phyloP scores from a whole-genome alignment of 129 eudicot genomes.

The Escallonia herrerae region DNA sequence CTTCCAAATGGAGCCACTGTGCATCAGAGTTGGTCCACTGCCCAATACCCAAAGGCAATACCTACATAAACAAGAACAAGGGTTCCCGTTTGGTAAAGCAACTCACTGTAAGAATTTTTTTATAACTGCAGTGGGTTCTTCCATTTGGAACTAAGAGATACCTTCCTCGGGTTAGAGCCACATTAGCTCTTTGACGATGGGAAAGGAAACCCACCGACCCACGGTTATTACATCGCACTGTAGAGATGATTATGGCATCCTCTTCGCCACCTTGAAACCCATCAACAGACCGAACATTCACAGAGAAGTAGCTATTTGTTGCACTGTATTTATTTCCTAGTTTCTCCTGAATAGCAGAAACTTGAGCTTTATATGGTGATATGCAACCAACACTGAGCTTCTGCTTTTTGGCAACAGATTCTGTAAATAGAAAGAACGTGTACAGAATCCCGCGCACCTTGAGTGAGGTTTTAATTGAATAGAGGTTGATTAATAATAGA shows the following conservation, averaged over 20 bases:
- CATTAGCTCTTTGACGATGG: slow-evolving; percentile 53
- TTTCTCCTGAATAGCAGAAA: slow-evolving; percentile 35
- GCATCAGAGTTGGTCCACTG: slow-evolving; percentile 37
- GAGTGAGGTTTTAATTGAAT: background rate
- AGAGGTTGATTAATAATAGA: background rate
- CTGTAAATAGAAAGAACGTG: slow-evolving; percentile 15
- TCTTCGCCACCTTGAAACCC: slow-evolving; percentile 83
- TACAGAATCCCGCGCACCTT: background rate
- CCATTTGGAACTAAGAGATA: slow-evolving; percentile 5
- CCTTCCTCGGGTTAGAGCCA: slow-evolving; percentile 88
- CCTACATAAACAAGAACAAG: slow-evolving; percentile 24
- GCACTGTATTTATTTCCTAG: slow-evolving; percentile 22
- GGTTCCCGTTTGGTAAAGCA: too few relatives aligned
- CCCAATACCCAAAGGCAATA: slow-evolving; percentile 68
- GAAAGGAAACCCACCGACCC: slow-evolving; percentile 56
- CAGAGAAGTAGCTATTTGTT: slow-evolving; percentile 22
- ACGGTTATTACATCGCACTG: slow-evolving; percentile 38
- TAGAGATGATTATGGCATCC: slow-evolving; percentile 69
- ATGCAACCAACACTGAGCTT: slow-evolving; percentile 62
- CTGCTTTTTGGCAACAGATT: slow-evolving; percentile 17
- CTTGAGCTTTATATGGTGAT: slow-evolving; percentile 75
- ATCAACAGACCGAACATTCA: slow-evolving; percentile 46
- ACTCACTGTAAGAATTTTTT: too few relatives aligned
- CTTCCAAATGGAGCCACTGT: slow-evolving; percentile 47
- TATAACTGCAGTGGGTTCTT: background rate